Percentiles rank a stretch among this genome's conserved stretches.
phyloP scores from a whole-genome alignment of 2,329 filamentous ascomycete species.

The Hymenoscyphus scutula region DNA sequence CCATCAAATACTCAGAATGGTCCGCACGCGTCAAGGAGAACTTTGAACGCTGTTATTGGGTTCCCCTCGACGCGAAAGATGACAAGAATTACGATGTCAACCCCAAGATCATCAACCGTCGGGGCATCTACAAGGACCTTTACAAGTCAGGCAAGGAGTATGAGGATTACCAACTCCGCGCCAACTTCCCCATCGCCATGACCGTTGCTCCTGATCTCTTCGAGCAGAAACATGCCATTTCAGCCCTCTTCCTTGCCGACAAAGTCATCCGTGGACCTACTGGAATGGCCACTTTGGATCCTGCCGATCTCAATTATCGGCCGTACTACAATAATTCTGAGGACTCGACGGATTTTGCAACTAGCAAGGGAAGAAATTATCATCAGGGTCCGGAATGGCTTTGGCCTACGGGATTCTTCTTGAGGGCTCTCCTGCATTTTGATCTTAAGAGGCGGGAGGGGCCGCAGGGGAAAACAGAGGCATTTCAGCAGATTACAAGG shows the following conservation, averaged over 20 bases:
- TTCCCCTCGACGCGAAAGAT: slow-evolving; percentile 68
- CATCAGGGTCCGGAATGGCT: slow-evolving; percentile 98
- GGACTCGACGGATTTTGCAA: slow-evolving; percentile 86
- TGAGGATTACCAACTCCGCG: slow-evolving; percentile 93
- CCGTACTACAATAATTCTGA: slow-evolving; percentile 95
- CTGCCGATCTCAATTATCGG: slow-evolving; percentile 86
- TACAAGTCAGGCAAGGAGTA: slow-evolving; percentile 94
- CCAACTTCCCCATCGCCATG: slow-evolving; percentile 97
- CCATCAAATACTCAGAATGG: slow-evolving; percentile 75
- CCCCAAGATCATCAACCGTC: slow-evolving; percentile 74
- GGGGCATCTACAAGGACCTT: slow-evolving; percentile 97
- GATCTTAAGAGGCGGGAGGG: slow-evolving; percentile 71
- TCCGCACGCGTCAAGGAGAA: slow-evolving; percentile 74
- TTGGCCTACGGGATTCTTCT: slow-evolving; percentile 95
- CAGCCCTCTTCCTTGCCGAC: slow-evolving; percentile 78
- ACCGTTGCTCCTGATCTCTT: slow-evolving; percentile 88
- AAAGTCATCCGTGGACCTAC: slow-evolving; percentile 76
- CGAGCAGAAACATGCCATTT: slow-evolving; percentile 71
- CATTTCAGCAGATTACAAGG: slow-evolving; percentile 90
- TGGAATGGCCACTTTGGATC: slow-evolving; percentile 95
- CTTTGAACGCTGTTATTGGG: slow-evolving; percentile 91
- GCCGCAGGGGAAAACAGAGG: slow-evolving; percentile 71
- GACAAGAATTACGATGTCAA: slow-evolving; percentile 81
- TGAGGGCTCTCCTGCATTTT: slow-evolving; percentile 87
- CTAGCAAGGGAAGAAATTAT: slow-evolving; percentile 93